A percentile compares a stretch with the other conserved stretches of the same genome.
Evolutionary conservation across 1,139 yeast genomes (phyloP).

Genomic region (Petasospora rhodanensis): DNA sequence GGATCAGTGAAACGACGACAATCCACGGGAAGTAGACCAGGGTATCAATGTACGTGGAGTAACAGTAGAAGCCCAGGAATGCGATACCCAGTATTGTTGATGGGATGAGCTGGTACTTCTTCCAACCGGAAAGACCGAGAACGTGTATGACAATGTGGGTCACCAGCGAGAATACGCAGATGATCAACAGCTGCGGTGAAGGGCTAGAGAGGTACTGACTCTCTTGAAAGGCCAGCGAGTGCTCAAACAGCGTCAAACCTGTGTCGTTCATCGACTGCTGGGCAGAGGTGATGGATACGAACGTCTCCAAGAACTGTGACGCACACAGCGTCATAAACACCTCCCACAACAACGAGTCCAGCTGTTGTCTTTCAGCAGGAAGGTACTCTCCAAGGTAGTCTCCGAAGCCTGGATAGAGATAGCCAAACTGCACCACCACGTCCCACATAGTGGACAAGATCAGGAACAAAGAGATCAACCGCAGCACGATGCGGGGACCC

Average conservation of each 20-base stretch:
- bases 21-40: conserved; percentile 49
- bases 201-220: conserved; percentile 50
- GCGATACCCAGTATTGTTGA: conserved; percentile 52
- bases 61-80: conserved; percentile 44
- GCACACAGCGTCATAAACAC: conserved; percentile 57
- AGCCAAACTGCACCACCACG: conserved; percentile 11
- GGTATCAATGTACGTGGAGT: conserved; percentile 35
- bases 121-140: conserved; percentile 49
- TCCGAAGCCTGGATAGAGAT: conserved; percentile 4
- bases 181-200: conserved; percentile 47
- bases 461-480: conserved; percentile 30
- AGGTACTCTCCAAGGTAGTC: neutral
- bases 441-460: conserved; percentile 7
- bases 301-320: conserved; percentile 67
- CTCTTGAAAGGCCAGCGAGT: conserved; percentile 70
- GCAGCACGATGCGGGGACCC: conserved; percentile 27
- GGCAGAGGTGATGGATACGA: conserved; percentile 58
- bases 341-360: conserved; percentile 59
- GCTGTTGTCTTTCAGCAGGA: conserved; percentile 12
- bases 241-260: conserved; percentile 70
- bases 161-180: conserved; percentile 47
- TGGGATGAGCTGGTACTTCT: conserved; percentile 55
- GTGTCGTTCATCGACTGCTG: conserved; percentile 57
- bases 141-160: conserved; percentile 57
- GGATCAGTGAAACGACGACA: conserved; percentile 52